Base-by-base conservation (phyloP, 1,284 basidiomycete species). In the Marasmius tenuissimus region DNA sequence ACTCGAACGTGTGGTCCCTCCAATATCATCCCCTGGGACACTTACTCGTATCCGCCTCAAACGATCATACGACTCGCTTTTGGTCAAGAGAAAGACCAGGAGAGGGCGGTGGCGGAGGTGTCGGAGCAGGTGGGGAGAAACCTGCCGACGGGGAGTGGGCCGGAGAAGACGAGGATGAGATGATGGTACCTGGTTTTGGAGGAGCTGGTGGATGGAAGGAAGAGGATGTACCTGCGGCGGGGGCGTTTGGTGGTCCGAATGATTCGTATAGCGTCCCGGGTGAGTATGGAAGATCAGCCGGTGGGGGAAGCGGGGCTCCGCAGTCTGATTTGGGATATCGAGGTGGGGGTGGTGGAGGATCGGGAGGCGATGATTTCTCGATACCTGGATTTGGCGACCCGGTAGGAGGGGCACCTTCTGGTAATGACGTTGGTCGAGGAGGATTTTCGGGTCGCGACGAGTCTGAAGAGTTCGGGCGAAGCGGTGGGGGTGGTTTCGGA, bases 31-130 rank as follows among this genome's bases (percentile, higher is more conserved):
- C 97, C 0, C 85, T 98, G 10, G 97, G 97, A 0, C 96, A 99
- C 76, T 83, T 98, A 66, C 87, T 99, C 65, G 95, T 91, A 66
- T 91, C 86, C 60, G 97, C 93, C 9, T 93, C 92, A 37, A 98
- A 98, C 78, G 97, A 99, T 79, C 95, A 97, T 75, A 97, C 96
- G 11, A 97, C 97, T 14, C 87, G 96, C 12, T 99, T 98, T 83
- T 99, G 97, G 97, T 91, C 90, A 60, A 86, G 97, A 57, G 92
- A 94, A 67, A 82, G 90, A 52, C 95, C 88, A 0, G 92, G 92
- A 33, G 91, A 93, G 68, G 80, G 81, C 0, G 78, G 81, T 10
- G 85, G 83, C 45, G 89, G 89, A 39, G 27, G 27, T 27, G 91
- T 91, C 73, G 85, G 84, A 0, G 88, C 85, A 7, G 89, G 89